Evolutionary conservation across 805 yeast genomes (phyloP), one percentile per base, ranked within the genome.

Genomic region (Yarrowia deformans): DNA sequence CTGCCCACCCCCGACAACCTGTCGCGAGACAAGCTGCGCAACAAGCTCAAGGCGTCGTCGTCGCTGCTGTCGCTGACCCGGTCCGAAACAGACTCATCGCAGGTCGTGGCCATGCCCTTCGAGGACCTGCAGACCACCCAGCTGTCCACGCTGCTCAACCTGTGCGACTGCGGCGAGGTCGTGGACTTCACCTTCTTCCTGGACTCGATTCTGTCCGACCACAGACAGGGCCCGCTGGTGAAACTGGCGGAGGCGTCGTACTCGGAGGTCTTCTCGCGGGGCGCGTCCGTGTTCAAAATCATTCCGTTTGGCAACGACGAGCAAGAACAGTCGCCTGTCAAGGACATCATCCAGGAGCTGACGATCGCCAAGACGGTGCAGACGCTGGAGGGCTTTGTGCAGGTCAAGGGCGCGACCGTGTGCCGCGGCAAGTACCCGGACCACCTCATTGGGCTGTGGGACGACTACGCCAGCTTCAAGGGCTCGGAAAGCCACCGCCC

Each of bases 1-100:
- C 76, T 85, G 69, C 91, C 91, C 0, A 81, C 84, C 4, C 87
- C 89, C 8, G 85, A 84, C 69, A 84, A 83, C 46, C 82, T 81
- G 13, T 84, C 90, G 16, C 80, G 86, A 43, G 86, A 83, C 70
- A 87, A 86, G 71, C 78, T 88, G 67, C 81, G 83, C 71, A 81
- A 82, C 70, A 88, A 85, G 72, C 77, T 88, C 58, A 81, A 82
- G 72, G 85, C 84, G 69, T 83, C 85, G 37, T 78, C 84, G 1
- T 84, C 88, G 4, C 75, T 85, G 55, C 73, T 84, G 35, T 81
- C 85, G 13, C 78, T 84, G 34, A 67, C 74, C 7, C 69, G 70
- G 50, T 73, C 72, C 16, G 71, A 52, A 2, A 68, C 70, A 12
- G 67, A 70, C 48, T 68, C 70, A 14, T 71, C 74, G 8, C 74